Evolutionary conservation across 108 stramenopile species (phyloP), one percentile per base, ranked within the genome.

Genomic region (Nitzschia palea): DNA sequence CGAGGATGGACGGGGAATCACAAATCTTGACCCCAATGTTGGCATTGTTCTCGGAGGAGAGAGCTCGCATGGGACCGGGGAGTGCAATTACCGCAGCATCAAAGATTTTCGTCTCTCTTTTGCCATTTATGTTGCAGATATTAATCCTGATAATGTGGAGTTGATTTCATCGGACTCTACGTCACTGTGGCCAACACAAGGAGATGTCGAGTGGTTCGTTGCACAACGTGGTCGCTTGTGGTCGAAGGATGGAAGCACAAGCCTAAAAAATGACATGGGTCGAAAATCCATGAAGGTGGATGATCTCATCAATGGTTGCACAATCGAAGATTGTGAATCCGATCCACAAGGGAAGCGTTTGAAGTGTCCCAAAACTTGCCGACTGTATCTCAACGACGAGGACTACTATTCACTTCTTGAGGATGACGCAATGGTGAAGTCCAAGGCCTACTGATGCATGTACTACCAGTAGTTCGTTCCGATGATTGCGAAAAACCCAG

Each of bases 1-100:
- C 30, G 47, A 48, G 5, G 57, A 48, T 6, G 47, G 18, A n/a
- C 77, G 65, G 22, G 57, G 75, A 15, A 44, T 71, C 20, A 33
- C 60, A 25, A 74, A 80, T n/a, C 73, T 84, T 27, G 44, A 60
- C 37, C 67, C 77, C 1, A 76, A 80, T 42, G 57, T 62, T 17
- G 87, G 83, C 10, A 65, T 79, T 31, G 67, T 84, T 55, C 67
- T 89, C 56, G 87, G 87, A 28, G 87, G 83, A 44, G 83, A 84
- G 32, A 75, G 82, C 22, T 44, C 68, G 35, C 87, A 89, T 35
- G 85, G 81, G 5, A 89, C 87, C 0, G 85, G 73, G 25, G 73
- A 78, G 48, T 82, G 80, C 62, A 80, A 86, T 56, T 89, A 89
- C 68, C 76, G 84, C 10, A 64, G 73, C 29, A 68, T 40, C 8